phyloP scores from a whole-genome alignment of 1,139 yeast genomes.

The Candida tetrigidarum region DNA sequence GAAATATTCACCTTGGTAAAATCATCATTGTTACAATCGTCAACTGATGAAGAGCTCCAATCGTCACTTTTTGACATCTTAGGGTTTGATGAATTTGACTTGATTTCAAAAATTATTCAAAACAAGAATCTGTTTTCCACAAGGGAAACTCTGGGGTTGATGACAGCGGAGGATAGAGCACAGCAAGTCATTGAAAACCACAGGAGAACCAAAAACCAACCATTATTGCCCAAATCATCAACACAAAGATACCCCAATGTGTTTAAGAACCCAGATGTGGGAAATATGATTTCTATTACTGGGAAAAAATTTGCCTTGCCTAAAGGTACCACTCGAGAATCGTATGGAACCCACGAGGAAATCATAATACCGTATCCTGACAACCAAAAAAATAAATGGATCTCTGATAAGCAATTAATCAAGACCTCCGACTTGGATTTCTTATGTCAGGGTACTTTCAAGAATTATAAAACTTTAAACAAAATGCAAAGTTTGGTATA shows the following conservation, averaged over 20 bases:
- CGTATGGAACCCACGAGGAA: slow-evolving; percentile 74
- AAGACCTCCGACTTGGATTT: slow-evolving; percentile 67
- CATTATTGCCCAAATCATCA: slow-evolving; percentile 49
- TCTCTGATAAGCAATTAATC: slow-evolving; percentile 58
- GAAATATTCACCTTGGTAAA: slow-evolving; percentile 29
- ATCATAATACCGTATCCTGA: slow-evolving; percentile 79
- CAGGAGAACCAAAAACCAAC: slow-evolving; percentile 51
- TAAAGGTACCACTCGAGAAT: slow-evolving; percentile 72
- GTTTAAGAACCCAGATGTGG: slow-evolving; percentile 69
- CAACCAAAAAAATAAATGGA: slow-evolving; percentile 47
- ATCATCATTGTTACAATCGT: slow-evolving; percentile 30
- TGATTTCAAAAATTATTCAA: slow-evolving; percentile 68
- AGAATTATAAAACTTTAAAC: slow-evolving; percentile 75
- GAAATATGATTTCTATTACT: slow-evolving; percentile 67
- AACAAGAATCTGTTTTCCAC: slow-evolving; percentile 40
- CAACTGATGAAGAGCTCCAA: slow-evolving; percentile 65
- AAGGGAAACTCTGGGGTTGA: slow-evolving; percentile 27
- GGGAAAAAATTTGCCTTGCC: slow-evolving; percentile 86
- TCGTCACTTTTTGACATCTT: slow-evolving; percentile 72
- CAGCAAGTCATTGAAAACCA: slow-evolving; percentile 61
- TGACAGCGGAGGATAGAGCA: slow-evolving; percentile 62
- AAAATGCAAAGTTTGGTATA: slow-evolving; percentile 91
- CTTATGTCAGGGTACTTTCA: slow-evolving; percentile 84
- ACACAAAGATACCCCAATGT: slow-evolving; percentile 84
- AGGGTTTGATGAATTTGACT: slow-evolving; percentile 85